A percentile compares a stretch with the other conserved stretches of the same genome.
Conservation (phyloP, 371 early-diverging fungal genomes). For the Mucor sp. region DNA sequence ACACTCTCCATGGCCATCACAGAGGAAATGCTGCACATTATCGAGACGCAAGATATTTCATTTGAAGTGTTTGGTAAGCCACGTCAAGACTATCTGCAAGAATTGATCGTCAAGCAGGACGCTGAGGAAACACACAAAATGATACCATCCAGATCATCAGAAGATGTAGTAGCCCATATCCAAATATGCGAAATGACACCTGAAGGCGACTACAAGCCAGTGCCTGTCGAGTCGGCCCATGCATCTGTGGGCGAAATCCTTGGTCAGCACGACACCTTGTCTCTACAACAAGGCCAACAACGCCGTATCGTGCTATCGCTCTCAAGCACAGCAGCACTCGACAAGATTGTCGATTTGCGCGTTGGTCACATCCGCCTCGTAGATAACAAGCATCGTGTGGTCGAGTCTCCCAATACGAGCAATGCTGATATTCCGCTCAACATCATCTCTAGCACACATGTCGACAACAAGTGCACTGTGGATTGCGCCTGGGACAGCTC, state of each 20-base stretch:
- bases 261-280: constrained; percentile 37
- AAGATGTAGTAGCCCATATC: constrained; percentile 61
- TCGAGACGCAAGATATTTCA: constrained; percentile 44
- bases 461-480: constrained; percentile 46
- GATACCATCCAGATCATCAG: constrained; percentile 34
- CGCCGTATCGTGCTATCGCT: constrained; percentile 69
- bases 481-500: constrained; percentile 84
- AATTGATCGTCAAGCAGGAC: constrained; percentile 36
- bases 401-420: constrained; percentile 50
- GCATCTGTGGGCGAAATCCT: background rate
- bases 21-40: constrained; percentile 42
- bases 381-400: constrained; percentile 62
- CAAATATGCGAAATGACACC: constrained; percentile 65
- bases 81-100: constrained; percentile 37
- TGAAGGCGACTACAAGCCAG: constrained; percentile 72
- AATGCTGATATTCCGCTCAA: constrained; percentile 38
- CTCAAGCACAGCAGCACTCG: constrained; percentile 58
- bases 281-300: constrained; percentile 80
- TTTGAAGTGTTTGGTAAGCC: constrained; percentile 72
- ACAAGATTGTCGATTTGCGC: constrained; percentile 35
- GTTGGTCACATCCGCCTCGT: constrained; percentile 71
- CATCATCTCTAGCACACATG: constrained; percentile 37
- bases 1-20: constrained; percentile 59
- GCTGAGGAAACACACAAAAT: constrained; percentile 66
- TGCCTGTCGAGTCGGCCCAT: constrained; percentile 27